Evolutionary conservation across 2,329 filamentous ascomycete species (phyloP).

Genomic region (Colletotrichum echinochloae): DNA sequence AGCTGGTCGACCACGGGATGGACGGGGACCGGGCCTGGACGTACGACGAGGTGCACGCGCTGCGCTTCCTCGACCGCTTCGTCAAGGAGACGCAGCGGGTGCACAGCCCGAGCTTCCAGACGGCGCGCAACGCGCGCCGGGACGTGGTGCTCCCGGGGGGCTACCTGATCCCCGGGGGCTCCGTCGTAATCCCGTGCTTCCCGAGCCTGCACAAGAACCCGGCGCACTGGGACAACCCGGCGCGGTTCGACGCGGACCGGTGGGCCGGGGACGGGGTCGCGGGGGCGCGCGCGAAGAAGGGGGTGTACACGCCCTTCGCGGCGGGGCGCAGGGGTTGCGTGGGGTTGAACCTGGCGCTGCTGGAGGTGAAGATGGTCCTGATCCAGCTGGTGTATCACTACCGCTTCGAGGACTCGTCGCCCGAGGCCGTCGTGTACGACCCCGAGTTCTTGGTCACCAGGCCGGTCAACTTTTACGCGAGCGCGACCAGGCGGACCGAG

Average conservation of each 20-base stretch:
- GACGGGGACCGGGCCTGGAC: slow-evolving; percentile 1
- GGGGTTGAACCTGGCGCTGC: slow-evolving; percentile 16
- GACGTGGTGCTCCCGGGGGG: slow-evolving; percentile 21
- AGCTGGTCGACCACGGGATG: slow-evolving; percentile 9
- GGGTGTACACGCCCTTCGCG: slow-evolving; percentile 26
- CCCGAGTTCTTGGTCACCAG: slow-evolving; percentile 42
- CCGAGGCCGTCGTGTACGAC: slow-evolving; percentile 41
- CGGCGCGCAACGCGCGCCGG: slow-evolving; percentile 13
- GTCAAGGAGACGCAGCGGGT: slow-evolving; percentile 27
- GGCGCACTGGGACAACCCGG: slow-evolving; percentile 15
- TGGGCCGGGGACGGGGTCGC: slow-evolving; percentile 15
- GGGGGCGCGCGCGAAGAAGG: slow-evolving; percentile 13
- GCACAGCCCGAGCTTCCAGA: slow-evolving; percentile 30
- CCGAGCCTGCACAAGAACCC: slow-evolving; percentile 25
- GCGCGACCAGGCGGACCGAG: slow-evolving; percentile 7
- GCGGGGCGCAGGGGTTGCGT: slow-evolving; percentile 19
- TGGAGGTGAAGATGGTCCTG: slow-evolving; percentile 28
- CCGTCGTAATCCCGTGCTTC: slow-evolving; percentile 19
- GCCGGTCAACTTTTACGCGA: slow-evolving; percentile 43
- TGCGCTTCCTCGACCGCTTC: slow-evolving; percentile 24
- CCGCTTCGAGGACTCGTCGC: slow-evolving; percentile 41
- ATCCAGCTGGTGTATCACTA: slow-evolving; percentile 32
- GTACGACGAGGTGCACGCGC: slow-evolving; percentile 12
- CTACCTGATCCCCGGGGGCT: slow-evolving; percentile 13
- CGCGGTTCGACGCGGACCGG: slow-evolving; percentile 17